Evolutionary conservation across 805 yeast genomes (phyloP), one percentile per base, ranked within the genome.

Genomic region (Hanseniaspora hatyaiensis): DNA sequence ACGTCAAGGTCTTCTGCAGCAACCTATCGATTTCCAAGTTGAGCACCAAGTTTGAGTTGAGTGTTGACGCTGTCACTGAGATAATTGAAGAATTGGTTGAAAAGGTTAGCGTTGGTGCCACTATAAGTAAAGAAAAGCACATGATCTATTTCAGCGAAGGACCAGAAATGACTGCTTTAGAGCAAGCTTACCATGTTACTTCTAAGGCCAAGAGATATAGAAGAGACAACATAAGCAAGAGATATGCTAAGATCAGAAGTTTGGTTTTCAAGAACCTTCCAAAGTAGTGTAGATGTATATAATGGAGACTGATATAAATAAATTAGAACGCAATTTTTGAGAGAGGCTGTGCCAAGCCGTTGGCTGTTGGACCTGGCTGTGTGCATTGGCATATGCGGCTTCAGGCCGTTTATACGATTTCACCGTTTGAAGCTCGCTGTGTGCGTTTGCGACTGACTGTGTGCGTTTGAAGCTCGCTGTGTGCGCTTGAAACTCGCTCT

Each of bases 171-270:
- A 73, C 92, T 52, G 81, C 78, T 61, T 73, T 89, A 65, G 96
- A 89, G 71, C 86, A 82, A 62, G 73, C 89, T 59, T 94, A 96
- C 18, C 70, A 86, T 53, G 76, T 80, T 39, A 72, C 92, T 67
- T 82, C 58, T 51, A 63, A 60, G 52, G 65, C 61, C 52, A 59
- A 36, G 39, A 41, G 33, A 26, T 15, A 16, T 9, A 48, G 51
- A 48, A 48, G 41, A 37, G 29, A 41, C 13, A 33, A 32, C 23
- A 40, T 37, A 9, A 26, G 11, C n/a, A 37, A 37, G 19, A 37
- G 26, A 19, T 26, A 37, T n/a, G 22, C 31, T 4, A 37, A 37
- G 22, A 37, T 37, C n/a, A 37, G 22, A 16, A 37, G 32, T 16
- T 26, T 37, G 32, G n/a, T 37, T 6, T 37, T 15, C 40, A 23